Conservation (phyloP, 805 yeast genomes). For the Kluyveromyces dobzhanskii region DNA sequence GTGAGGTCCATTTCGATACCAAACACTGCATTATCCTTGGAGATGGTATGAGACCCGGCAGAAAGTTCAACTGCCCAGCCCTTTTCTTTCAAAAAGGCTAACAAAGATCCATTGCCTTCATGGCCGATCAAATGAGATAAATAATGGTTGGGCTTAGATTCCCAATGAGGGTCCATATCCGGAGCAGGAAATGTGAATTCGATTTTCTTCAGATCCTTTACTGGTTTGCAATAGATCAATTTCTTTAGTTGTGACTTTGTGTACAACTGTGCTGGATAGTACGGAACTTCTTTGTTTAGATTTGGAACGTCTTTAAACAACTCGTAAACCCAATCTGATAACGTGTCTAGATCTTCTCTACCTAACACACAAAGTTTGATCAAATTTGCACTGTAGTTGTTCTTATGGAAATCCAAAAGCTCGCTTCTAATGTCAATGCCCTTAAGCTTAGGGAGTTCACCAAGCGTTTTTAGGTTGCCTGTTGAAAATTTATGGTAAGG, state of each 20-base stretch:
- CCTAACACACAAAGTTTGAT: constrained; percentile 86
- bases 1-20: constrained; percentile 71
- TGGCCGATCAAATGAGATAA: constrained; percentile 83
- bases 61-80: constrained; percentile 79
- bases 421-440: constrained; percentile 76
- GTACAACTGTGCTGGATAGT: constrained; percentile 42
- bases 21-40: constrained; percentile 61
- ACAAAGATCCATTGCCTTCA: constrained; percentile 81
- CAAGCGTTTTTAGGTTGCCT: constrained; percentile 73
- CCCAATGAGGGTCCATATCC: constrained; percentile 62
- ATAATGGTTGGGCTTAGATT: constrained; percentile 60
- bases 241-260: constrained; percentile 41
- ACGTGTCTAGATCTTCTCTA: constrained; percentile 62
- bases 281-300: constrained; percentile 25
- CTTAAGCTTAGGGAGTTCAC: constrained; percentile 47
- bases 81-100: constrained; percentile 55
- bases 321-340: constrained; percentile 62
- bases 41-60: constrained; percentile 60
- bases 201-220: constrained; percentile 66
- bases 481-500: constrained; percentile 87
- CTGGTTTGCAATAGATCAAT: constrained; percentile 64
- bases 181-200: constrained; percentile 69
- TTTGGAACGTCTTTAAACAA: constrained; percentile 60
- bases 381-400: constrained; percentile 73
- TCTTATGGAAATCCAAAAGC: constrained; percentile 62